phyloP scores from a whole-genome alignment of 169 alveolate species.

The Theileria luwenshuni region DNA sequence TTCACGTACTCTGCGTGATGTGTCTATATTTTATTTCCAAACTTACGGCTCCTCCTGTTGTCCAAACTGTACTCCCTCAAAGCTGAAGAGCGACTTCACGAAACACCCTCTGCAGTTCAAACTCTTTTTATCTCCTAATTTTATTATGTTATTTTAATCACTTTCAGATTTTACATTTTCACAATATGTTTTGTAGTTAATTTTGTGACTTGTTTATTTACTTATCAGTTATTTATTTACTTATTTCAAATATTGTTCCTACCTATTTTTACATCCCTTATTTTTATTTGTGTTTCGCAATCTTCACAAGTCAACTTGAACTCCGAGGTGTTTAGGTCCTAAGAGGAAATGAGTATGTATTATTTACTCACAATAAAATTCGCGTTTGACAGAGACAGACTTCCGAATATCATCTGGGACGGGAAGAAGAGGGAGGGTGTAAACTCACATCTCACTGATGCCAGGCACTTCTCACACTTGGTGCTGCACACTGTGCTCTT shows the following conservation, averaged over 20 bases:
- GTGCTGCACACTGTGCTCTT: constrained; percentile 24
- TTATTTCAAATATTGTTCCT: background rate
- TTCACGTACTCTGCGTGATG: background rate
- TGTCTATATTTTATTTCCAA: background rate
- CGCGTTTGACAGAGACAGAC: constrained; percentile 39
- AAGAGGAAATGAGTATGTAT: background rate
- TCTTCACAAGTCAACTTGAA: constrained; percentile 62
- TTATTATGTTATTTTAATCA: background rate
- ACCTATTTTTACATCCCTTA: constrained; percentile 62
- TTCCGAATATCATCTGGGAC: constrained; percentile 35
- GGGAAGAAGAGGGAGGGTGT: constrained; percentile 41
- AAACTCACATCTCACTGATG: constrained; percentile 44
- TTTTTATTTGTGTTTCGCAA: constrained; percentile 62
- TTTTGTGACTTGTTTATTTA: too few species aligned
- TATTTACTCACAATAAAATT: constrained; percentile 10
- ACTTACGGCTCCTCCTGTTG: constrained; percentile 33
- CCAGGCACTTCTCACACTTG: constrained; percentile 42
- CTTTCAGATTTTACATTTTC: too few species aligned
- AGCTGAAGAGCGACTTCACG: constrained; percentile 32
- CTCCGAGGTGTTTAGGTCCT: constrained; percentile 52
- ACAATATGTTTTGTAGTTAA: too few species aligned
- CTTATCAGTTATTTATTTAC: background rate
- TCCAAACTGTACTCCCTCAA: constrained; percentile 44
- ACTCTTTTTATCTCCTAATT: constrained; percentile 33
- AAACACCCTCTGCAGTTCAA: constrained; percentile 63